A percentile compares a stretch with the other conserved stretches of the same genome.
Conservation (phyloP, 2,329 filamentous ascomycete species). For the Westerdykella ornata region DNA sequence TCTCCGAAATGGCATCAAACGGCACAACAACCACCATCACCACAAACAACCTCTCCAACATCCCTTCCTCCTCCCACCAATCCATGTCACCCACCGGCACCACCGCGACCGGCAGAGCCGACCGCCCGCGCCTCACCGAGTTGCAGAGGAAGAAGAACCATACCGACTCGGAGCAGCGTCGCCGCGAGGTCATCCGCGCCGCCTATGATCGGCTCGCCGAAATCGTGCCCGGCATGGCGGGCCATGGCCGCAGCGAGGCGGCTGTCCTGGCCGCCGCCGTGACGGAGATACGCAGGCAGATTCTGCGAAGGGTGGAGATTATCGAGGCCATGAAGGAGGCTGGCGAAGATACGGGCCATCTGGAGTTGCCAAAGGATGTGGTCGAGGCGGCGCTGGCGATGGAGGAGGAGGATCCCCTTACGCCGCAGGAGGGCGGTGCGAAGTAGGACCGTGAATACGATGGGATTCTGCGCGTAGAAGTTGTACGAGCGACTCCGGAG, state of each 20-base stretch:
- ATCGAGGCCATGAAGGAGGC: slow-evolving; percentile 33
- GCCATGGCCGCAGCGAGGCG: slow-evolving; percentile 78
- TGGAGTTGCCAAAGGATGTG: slow-evolving; percentile 28
- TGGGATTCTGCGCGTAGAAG: too few species aligned
- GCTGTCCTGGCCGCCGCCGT: slow-evolving; percentile 61
- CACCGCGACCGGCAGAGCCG: slow-evolving; percentile 21
- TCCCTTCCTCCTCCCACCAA: slow-evolving; percentile 1
- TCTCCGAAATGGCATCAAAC: background rate
- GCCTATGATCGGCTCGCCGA: slow-evolving; percentile 76
- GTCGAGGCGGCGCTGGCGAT: slow-evolving; percentile 11
- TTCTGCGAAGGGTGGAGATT: slow-evolving; percentile 31
- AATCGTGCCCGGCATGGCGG: slow-evolving; percentile 73
- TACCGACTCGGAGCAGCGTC: slow-evolving; percentile 60
- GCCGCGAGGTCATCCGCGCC: slow-evolving; percentile 68
- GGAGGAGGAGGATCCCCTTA: too few species aligned
- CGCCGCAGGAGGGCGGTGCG: too few species aligned
- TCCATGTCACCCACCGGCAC: background rate
- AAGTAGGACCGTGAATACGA: too few species aligned
- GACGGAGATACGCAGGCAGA: slow-evolving; percentile 39
- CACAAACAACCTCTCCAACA: background rate
- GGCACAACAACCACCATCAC: background rate
- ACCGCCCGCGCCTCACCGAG: slow-evolving; percentile 60
- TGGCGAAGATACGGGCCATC: slow-evolving; percentile 29
- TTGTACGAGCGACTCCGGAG: too few species aligned
- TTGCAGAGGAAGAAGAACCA: slow-evolving; percentile 69